Conservation (phyloP, 2,329 filamentous ascomycete species). For the Colletotrichum navitas region DNA sequence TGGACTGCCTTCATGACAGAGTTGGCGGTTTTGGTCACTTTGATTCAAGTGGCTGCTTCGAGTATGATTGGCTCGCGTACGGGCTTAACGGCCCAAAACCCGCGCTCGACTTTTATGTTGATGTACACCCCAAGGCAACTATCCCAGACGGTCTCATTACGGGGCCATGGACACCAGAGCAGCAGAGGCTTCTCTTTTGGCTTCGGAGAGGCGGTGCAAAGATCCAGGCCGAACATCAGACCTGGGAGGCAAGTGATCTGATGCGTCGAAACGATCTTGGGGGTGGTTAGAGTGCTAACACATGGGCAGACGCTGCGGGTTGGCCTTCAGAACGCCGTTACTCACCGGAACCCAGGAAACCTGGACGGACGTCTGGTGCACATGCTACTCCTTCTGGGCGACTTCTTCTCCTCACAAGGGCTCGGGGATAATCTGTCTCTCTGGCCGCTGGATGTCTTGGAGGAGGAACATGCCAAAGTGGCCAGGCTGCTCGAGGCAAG, state of each 20-base stretch:
- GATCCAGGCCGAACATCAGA: constrained; percentile 47
- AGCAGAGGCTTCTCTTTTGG: constrained; percentile 60
- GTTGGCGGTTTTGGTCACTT: constrained; percentile 48
- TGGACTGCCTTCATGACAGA: constrained; percentile 42
- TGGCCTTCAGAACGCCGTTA: constrained; percentile 35
- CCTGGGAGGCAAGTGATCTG: constrained; percentile 54
- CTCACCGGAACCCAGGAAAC: constrained; percentile 30
- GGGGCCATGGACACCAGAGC: constrained; percentile 57
- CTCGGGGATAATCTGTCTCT: constrained; percentile 14
- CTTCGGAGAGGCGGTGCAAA: constrained; percentile 55
- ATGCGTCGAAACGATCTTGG: no score
- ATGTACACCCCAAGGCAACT: constrained; percentile 55
- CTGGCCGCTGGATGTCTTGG: constrained; percentile 33
- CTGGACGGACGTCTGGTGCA: constrained; percentile 34
- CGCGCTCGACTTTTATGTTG: constrained; percentile 44
- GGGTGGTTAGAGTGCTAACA: constrained; percentile 44
- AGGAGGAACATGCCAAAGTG: constrained; percentile 36
- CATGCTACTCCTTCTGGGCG: constrained; percentile 33
- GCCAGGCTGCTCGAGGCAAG: constrained; percentile 14
- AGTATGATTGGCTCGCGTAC: constrained; percentile 50
- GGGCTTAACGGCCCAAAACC: constrained; percentile 26
- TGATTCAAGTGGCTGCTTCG: constrained; percentile 52
- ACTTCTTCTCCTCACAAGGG: constrained; percentile 20
- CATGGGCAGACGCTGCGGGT: constrained; percentile 23
- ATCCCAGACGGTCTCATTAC: constrained; percentile 57